Evolutionary conservation across 139 green algal species (phyloP), one percentile per base, ranked within the genome.

Genomic region (Pseudopediastrum boryanum): DNA sequence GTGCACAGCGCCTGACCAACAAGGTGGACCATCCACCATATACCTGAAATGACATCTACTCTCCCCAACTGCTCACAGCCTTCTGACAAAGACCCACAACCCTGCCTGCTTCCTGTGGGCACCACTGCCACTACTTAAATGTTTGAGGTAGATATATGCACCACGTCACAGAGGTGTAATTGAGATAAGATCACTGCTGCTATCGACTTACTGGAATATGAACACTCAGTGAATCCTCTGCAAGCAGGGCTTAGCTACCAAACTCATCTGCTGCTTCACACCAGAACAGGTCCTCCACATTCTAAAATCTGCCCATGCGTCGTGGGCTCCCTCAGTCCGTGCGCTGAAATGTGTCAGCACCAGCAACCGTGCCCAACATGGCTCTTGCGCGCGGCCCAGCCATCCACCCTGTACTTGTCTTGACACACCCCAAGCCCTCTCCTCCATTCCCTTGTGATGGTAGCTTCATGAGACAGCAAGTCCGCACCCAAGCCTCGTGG

Each of bases 291-390:
- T 68, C 44, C 25, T 75, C 38, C 3, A 50, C 46, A 10, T 31
- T 31, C 10, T n/a, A 21, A 41, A 44, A 33, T 6, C 42, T 44
- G 27, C 43, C 9, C 43, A 42, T 19, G 10, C 64, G 12, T 44
- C 4, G 13, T 21, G 10, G n/a, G 52, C 43, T 29, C 48, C 63
- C 25, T 81, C 63, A 84, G 94, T 97, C 35, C 95, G 84, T 10
- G 85, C 86, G 27, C 71, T 90, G 84, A 99, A 99, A 89, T 99
- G 96, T 16, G 96, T 98, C 1, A 99, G 89, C 62, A 98, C 88
- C 12, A 99, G 87, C 4, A 31, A 39, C 8, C 85, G 82, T 10
- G 95, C 94, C 7, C 79, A n/a, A 38, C n/a, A 98, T 77, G 2
- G 50, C 70, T 3, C 56, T 54, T 0, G 94, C 96, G 89, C 98